A percentile compares a stretch with the other conserved stretches of the same genome.
Conservation (phyloP, 1,284 basidiomycete genomes). For the Ceratobasidium sp. region DNA sequence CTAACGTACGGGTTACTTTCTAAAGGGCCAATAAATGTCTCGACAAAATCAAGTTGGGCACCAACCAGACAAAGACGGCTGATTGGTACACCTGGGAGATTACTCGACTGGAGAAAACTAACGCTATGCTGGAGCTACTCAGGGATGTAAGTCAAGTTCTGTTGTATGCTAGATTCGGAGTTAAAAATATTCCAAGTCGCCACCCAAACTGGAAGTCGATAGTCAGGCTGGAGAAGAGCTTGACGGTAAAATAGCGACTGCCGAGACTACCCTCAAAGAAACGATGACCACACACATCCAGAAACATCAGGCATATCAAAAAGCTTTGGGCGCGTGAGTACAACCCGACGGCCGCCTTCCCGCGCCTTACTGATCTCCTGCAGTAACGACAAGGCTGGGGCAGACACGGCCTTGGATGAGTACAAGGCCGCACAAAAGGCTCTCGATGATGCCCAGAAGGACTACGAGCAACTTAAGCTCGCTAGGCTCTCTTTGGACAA, state of each 20-base stretch:
- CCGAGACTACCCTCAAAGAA: background rate
- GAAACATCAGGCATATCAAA: background rate
- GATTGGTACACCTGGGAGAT: constrained; percentile 20
- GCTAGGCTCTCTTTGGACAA: background rate
- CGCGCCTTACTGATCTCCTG: background rate
- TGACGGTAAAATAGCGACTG: background rate
- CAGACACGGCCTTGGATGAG: background rate
- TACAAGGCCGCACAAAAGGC: background rate
- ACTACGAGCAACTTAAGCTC: background rate
- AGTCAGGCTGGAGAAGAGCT: background rate
- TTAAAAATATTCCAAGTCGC: background rate
- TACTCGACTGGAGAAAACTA: background rate
- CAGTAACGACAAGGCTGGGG: background rate
- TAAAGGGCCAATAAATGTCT: constrained; percentile 14
- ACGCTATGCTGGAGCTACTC: background rate
- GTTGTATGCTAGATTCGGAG: background rate
- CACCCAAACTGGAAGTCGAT: background rate
- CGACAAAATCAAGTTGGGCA: background rate
- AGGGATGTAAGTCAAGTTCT: background rate
- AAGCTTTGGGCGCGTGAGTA: background rate
- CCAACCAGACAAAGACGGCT: background rate
- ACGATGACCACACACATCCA: background rate
- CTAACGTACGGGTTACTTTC: background rate
- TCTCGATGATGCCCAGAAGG: background rate
- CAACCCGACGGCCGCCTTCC: background rate